Base-by-base conservation (phyloP, 805 yeast species). In the Candida oleophila region DNA sequence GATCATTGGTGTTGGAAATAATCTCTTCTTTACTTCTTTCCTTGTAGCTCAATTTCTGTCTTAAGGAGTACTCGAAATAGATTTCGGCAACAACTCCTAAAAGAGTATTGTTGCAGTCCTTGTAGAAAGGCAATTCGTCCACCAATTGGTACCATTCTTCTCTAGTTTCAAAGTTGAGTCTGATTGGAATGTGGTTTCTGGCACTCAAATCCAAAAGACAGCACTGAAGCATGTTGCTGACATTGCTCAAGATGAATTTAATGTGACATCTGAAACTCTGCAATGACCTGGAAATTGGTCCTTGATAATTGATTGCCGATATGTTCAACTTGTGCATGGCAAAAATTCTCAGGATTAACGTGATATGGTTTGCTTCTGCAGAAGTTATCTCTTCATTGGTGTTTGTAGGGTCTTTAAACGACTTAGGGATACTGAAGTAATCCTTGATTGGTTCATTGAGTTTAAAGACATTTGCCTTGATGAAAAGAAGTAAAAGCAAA, bases 271-370 rank as follows among this genome's bases (percentile, higher is more conserved):
- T 77, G 61, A 85, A 86, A 38, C 81, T 77, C 42, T 87, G 69
- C 32, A 88, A 68, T 34, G 80, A 76, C 53, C 84, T 78, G 15
- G 89, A 86, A 30, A 89, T 71, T 12, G 89, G 90, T 2, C 91
- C 91, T 39, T 77, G 76, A 65, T 80, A 83, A 42, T 77, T 79
- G 35, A 71, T 71, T 22, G 80, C 80, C 39, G 69, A 54, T 25
- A 70, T 64, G 35, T 68, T 60, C 38, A 71, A 57, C 49, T 58
- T 66, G 43, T 61, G 67, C 35, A 71, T 51, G 2, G 76, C 62
- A 38, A 72, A 64, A 4, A 73, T 52, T 46, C 73, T 56, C 2
- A 75, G 64, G n/a, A 71, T 57, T 32, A 72, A 53, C 3, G 67
- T 56, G 2, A 72, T 54, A 28, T 54, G 53, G 38, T 53, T 58